Percentiles rank a stretch among this genome's conserved stretches.
Conservation (phyloP, 495 filamentous ascomycete genomes). For the Cenococcum geophilum region DNA sequence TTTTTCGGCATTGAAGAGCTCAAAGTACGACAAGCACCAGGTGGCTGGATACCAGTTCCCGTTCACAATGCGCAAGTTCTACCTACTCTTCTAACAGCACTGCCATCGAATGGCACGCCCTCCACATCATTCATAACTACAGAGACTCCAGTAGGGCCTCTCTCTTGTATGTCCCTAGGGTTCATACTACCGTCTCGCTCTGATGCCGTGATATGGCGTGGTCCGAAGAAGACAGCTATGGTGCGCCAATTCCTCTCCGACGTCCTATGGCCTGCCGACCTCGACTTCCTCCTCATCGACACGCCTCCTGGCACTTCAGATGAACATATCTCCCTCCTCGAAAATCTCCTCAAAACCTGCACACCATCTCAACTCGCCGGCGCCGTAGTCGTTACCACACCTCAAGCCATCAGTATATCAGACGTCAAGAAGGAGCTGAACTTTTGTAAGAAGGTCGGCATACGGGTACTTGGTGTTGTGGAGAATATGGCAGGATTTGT, state of each 20-base stretch:
- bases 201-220: conserved; percentile 93
- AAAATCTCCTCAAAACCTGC: conserved; percentile 60
- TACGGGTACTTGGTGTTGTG: conserved; percentile 78
- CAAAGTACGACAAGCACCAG: conserved; percentile 82
- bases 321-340: conserved; percentile 91
- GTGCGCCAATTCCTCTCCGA: conserved; percentile 90
- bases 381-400: conserved; percentile 91
- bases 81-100: conserved; percentile 2
- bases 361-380: conserved; percentile 53
- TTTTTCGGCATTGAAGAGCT: conserved; percentile 82
- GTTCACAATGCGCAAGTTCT: conserved; percentile 55
- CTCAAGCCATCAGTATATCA: conserved; percentile 85
- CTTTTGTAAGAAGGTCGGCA: conserved; percentile 82
- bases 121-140: neutral
- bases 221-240: conserved; percentile 99
- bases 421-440: conserved; percentile 96
- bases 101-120: neutral
- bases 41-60: conserved; percentile 82
- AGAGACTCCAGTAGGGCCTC: conserved; percentile 47
- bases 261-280: conserved; percentile 71
- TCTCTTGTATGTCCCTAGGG: conserved; percentile 87
- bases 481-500: conserved; percentile 99
- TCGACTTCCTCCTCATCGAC: conserved; percentile 89
- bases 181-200: conserved; percentile 78
- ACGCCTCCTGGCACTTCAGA: conserved; percentile 95